Base-by-base conservation (phyloP, 495 filamentous ascomycete genomes). In the Daldinia childiae region DNA sequence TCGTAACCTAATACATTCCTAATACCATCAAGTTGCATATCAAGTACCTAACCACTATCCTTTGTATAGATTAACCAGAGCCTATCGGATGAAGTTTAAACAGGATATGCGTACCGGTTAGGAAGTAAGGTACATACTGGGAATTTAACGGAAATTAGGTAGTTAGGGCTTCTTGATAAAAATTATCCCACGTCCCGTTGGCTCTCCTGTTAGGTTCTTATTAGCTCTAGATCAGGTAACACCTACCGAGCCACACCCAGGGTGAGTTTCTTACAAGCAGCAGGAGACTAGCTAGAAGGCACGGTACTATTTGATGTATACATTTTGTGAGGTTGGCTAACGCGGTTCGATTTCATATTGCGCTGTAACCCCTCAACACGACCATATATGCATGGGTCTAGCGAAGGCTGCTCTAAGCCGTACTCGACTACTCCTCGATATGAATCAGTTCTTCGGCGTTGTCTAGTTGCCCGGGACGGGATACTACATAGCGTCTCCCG, bases 291-390 rank as follows among this genome's bases (percentile, higher is more conserved):
- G 43, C 9, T 21, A 24, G 43, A 65, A 45, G 27, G 4, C 38
- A 32, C 21, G 26, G 34, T 26, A 1, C 51, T 43, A 9, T 12
- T 21, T 57, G 43, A 32, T 5, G 36, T 57, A 52, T 30, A 45
- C 17, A n/a, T 57, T 27, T 26, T 32, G 27, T 36, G 8, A 57
- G n/a, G 38, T 36, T 41, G 15, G 6, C 26, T 17, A 34, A 29
- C 39, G 34, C 43, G 12, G 3, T 38, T 58, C 39, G 19, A 36
- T 38, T 27, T 64, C 8, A 4, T 11, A 38, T 66, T 19, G 41
- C 24, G 39, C 21, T 52, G 29, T 58, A 58, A 43, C 39, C 36
- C 30, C 39, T 66, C 15, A 19, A 30, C 54, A 50, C 12, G 12
- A 48, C 55, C 43, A 36, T 57, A 8, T 6, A 57, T 17, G 17